Evolutionary conservation across 345 rosid genomes (phyloP), one percentile per base, ranked within the genome.

Genomic region (Salix exigua): DNA sequence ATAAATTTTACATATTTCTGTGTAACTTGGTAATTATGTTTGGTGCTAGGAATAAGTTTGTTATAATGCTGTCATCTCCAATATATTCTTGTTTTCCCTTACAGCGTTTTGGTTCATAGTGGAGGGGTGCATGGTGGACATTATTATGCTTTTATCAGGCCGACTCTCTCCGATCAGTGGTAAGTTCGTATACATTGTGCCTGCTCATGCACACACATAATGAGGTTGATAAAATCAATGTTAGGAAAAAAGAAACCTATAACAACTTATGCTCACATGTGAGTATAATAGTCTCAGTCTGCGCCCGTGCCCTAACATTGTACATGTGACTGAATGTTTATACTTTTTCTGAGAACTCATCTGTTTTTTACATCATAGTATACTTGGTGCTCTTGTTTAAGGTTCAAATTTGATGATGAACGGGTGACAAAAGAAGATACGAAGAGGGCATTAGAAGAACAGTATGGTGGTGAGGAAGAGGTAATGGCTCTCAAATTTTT

Each of bases 381-480:
- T 64, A 21, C 7, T 17, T 60, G 48, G 21, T 23, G 46, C n/a
- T 58, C 50, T 31, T 30, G 21, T 69, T 71, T 67, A 86, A 96
- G 99, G 99, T 96, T 87, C 86, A 96, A 96, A 82, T 96, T 96
- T 82, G 98, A 96, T 77, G 99, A 96, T 80, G 99, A 96, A 77
- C 86, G 96, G 73, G 99, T 96, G 75, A 96, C 99, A 46, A 94
- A 93, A 81, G 99, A 93, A 87, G 99, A 96, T 73, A 38, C 86
- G 76, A 92, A 90, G 82, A 92, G 94, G 87, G 99, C 97, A 62
- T 73, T 96, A 53, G 99, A 96, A 74, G 98, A 93, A 88, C 99
- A 96, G 87, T 96, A 92, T 76, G 99, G 99, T 73, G 98, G 99
- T 73, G 98, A 93, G 86, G 97, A 92, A 83, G 99, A 92, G 97